Evolutionary conservation across 257 asterid genomes (phyloP).

Genomic region (Schizonepeta tenuifolia): DNA sequence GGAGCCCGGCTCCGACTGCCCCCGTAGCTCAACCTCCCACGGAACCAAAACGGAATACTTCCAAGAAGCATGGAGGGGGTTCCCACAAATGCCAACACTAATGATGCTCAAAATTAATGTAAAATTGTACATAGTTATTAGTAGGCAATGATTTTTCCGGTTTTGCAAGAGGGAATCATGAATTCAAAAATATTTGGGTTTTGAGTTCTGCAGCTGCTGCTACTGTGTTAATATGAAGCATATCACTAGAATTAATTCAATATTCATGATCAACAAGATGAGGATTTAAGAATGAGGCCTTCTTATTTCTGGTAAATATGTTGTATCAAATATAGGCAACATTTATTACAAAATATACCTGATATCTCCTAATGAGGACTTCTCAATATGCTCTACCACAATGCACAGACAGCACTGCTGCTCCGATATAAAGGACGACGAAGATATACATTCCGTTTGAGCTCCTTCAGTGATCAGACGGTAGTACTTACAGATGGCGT

Average conservation of each 20-base stretch:
- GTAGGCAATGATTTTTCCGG: conserved; percentile 15
- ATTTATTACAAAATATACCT: conserved; percentile 32
- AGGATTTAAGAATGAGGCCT: conserved; percentile 13
- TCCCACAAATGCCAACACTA: conserved; percentile 41
- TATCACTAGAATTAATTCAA: not conserved
- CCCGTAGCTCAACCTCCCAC: conserved; percentile 7
- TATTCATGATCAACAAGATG: conserved; percentile 1
- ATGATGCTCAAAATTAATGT: conserved; percentile 2
- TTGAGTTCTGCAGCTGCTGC: not conserved
- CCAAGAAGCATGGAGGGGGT: conserved; percentile 49
- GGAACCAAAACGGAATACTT: conserved; percentile 42
- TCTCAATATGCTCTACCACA: conserved; percentile 21
- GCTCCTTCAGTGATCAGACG: not conserved
- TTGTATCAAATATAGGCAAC: conserved; percentile 30
- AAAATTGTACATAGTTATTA: conserved; percentile 22
- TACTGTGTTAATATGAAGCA: not conserved
- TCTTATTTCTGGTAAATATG: conserved; percentile 14
- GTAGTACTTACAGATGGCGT: not conserved
- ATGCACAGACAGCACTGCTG: conserved; percentile 7
- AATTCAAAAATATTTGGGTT: not conserved
- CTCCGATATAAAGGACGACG: not conserved
- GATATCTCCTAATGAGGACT: conserved; percentile 17
- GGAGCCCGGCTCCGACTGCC: conserved; percentile 13
- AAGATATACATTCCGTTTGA: conserved; percentile 11
- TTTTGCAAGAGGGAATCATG: conserved; percentile 8